Conservation (phyloP, 1,139 yeast genomes). For the Yamadazyma jaroonii region DNA sequence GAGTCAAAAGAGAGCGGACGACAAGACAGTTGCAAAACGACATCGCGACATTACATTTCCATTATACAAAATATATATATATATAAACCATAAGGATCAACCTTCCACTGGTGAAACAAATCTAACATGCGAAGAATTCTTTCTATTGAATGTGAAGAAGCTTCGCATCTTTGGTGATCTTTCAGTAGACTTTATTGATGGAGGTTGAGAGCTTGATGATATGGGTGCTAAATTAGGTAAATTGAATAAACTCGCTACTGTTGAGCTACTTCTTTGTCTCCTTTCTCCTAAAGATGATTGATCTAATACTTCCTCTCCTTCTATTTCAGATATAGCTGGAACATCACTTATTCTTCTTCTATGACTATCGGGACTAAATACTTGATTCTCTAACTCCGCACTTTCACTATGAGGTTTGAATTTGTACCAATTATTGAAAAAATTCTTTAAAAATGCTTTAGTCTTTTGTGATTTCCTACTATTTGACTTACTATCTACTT, state of each 20-base stretch:
- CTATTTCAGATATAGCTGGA: conserved; percentile 20
- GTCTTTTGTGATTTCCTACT: too few species aligned
- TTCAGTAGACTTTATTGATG: neutral
- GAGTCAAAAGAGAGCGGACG: conserved; percentile 5
- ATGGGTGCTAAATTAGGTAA: neutral
- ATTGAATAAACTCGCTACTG: conserved; percentile 7
- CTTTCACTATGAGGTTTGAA: conserved; percentile 9
- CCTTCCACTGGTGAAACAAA: neutral
- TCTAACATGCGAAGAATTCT: neutral
- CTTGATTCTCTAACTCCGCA: conserved; percentile 19
- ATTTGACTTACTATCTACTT: neutral
- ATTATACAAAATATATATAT: too few species aligned
- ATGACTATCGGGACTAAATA: conserved; percentile 28
- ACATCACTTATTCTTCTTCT: conserved; percentile 21
- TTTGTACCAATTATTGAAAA: neutral
- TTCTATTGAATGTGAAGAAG: neutral
- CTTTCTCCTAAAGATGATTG: neutral
- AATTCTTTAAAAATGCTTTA: conserved; percentile 1
- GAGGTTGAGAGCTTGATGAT: conserved; percentile 1
- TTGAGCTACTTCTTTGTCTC: conserved; percentile 10
- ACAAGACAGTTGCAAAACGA: neutral
- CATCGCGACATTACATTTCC: neutral
- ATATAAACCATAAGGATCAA: too few species aligned
- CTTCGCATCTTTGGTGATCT: neutral
- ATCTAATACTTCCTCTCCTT: conserved; percentile 7